Evolutionary conservation across 768 basidiomycete species (phyloP).

Genomic region (Boletus vinaceobasis): DNA sequence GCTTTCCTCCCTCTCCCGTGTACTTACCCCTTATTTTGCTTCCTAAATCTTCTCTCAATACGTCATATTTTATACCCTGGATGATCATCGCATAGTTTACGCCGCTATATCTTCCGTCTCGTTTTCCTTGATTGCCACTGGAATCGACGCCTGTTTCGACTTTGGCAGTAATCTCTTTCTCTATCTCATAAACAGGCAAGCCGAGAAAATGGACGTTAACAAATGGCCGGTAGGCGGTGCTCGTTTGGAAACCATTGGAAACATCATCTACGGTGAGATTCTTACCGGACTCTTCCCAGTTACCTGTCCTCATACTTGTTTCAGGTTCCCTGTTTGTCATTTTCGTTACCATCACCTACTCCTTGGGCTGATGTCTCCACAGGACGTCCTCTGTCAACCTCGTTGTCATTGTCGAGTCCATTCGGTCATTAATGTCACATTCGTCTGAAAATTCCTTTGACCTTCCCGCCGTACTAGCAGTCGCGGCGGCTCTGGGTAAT

Average conservation of each 20-base stretch:
- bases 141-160: conserved; percentile 84
- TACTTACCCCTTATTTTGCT: neutral
- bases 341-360: neutral
- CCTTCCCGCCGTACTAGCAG: conserved; percentile 78
- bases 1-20: conserved; percentile 17
- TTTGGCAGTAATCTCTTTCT: conserved; percentile 81
- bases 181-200: conserved; percentile 74
- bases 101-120: conserved; percentile 84
- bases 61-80: neutral
- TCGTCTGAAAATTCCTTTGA: conserved; percentile 61
- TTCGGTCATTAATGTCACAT: conserved; percentile 64
- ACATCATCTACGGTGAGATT: conserved; percentile 71
- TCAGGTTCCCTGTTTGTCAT: conserved; percentile 43
- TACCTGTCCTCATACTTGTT: conserved; percentile 1
- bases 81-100: conserved; percentile 59
- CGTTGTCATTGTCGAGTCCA: conserved; percentile 85
- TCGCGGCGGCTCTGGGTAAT: conserved; percentile 71
- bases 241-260: conserved; percentile 87
- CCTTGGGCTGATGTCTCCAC: conserved; percentile 2
- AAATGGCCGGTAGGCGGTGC: conserved; percentile 93
- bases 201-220: conserved; percentile 65
- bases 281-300: neutral
- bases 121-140: conserved; percentile 84
- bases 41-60: neutral
- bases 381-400: conserved; percentile 93